Percentiles rank a stretch among this genome's conserved stretches.
phyloP scores from a whole-genome alignment of 306 rosid species.

The Abrus precatorius region DNA sequence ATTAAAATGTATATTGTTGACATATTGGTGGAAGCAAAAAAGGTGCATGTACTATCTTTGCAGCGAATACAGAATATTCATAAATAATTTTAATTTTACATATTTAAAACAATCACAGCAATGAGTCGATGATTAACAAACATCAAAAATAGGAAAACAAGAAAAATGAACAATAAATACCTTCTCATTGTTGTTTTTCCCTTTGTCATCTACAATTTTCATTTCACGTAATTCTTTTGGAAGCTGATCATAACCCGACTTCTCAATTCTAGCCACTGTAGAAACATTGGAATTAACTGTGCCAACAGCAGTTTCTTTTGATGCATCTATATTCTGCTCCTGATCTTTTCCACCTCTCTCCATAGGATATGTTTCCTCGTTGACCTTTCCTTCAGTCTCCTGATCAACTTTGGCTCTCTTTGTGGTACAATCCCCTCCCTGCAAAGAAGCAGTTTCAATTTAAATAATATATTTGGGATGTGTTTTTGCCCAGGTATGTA shows the following conservation, averaged over 20 bases:
- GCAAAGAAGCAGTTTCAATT: slow-evolving; percentile 13
- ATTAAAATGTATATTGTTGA: slow-evolving; percentile 26
- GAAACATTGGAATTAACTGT: slow-evolving; percentile 57
- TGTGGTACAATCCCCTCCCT: slow-evolving; percentile 73
- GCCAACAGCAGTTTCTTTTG: slow-evolving; percentile 57
- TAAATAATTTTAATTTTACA: slow-evolving; percentile 44
- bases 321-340: slow-evolving; percentile 56
- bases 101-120: neutral
- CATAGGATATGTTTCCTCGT: slow-evolving; percentile 45
- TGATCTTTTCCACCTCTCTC: slow-evolving; percentile 47
- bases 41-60: neutral
- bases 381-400: slow-evolving; percentile 57
- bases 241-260: slow-evolving; percentile 70
- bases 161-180: slow-evolving; percentile 47
- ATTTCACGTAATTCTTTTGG: slow-evolving; percentile 78
- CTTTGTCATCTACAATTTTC: slow-evolving; percentile 76
- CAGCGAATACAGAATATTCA: neutral
- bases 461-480: neutral
- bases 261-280: slow-evolving; percentile 56
- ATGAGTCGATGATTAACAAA: neutral
- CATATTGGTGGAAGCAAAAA: neutral
- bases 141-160: slow-evolving; percentile 16
- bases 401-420: slow-evolving; percentile 72
- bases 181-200: slow-evolving; percentile 70
- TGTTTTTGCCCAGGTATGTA: neutral